Conservation (phyloP, 768 basidiomycete genomes). For the Hysterangium stoloniferum region DNA sequence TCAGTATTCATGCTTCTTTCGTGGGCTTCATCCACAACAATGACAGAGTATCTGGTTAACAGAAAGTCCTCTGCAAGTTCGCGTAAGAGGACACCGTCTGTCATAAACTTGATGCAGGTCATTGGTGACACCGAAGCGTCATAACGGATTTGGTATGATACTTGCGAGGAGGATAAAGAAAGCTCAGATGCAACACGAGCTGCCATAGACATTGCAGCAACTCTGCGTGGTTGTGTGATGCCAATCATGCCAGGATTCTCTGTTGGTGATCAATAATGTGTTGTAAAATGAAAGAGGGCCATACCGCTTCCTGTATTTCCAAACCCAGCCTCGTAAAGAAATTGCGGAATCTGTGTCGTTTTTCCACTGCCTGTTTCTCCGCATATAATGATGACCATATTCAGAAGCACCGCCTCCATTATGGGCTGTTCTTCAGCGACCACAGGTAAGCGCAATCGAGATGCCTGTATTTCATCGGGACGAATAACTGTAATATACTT, state of each 20-base stretch:
- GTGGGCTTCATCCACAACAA: conserved; percentile 97
- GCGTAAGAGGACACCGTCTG: conserved; percentile 91
- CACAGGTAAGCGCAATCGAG: conserved; percentile 77
- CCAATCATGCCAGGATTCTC: conserved; percentile 99
- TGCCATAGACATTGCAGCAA: conserved; percentile 96
- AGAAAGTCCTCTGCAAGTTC: conserved; percentile 90
- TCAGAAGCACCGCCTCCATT: conserved; percentile 82
- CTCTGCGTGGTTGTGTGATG: conserved; percentile 93
- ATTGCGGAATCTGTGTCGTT: conserved; percentile 97
- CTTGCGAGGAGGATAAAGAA: conserved; percentile 68
- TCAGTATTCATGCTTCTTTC: conserved; percentile 98
- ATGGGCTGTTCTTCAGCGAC: conserved; percentile 90
- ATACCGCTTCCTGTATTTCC: conserved; percentile 75
- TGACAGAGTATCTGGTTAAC: conserved; percentile 87
- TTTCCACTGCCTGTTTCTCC: conserved; percentile 98
- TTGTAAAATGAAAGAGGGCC: background rate
- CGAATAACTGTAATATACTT: conserved; percentile 53
- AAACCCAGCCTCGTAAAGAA: conserved; percentile 95
- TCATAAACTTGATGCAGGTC: conserved; percentile 99
- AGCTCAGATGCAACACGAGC: conserved; percentile 88
- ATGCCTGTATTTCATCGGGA: conserved; percentile 63
- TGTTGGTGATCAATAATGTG: conserved; percentile 23
- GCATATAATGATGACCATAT: conserved; percentile 80
- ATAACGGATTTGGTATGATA: conserved; percentile 97
- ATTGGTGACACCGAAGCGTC: conserved; percentile 85